Conservation (phyloP, 768 basidiomycete genomes). For the Auriscalpium microsporum region DNA sequence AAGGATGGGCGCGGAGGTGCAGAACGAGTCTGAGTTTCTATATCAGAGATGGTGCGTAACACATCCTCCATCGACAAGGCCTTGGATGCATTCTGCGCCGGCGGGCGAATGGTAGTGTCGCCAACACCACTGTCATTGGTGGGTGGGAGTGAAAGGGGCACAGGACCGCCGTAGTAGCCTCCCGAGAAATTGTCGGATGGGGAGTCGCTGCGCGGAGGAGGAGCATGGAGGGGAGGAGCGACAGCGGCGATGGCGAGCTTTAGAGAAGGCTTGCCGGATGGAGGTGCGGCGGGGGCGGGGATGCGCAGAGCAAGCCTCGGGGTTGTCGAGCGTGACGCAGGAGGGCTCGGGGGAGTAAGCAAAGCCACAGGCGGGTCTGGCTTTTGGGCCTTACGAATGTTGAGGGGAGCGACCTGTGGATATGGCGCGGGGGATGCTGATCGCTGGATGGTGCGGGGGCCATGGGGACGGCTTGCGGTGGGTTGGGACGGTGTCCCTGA, state of each 20-base stretch:
- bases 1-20: slow-evolving; percentile 23
- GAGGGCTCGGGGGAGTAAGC: slow-evolving; percentile 12
- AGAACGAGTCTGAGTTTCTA: slow-evolving; percentile 27
- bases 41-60: slow-evolving; percentile 17
- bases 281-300: slow-evolving; percentile 15
- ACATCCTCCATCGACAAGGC: slow-evolving; percentile 17
- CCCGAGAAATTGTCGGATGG: slow-evolving; percentile 4
- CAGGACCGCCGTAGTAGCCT: slow-evolving; percentile 16
- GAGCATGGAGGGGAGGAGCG: not conserved
- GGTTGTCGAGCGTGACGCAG: slow-evolving; percentile 19
- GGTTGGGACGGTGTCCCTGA: slow-evolving; percentile 18
- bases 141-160: slow-evolving; percentile 10
- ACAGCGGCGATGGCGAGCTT: slow-evolving; percentile 10
- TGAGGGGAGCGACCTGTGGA: slow-evolving; percentile 30
- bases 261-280: slow-evolving; percentile 13
- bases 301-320: slow-evolving; percentile 24
- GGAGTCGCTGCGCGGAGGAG: slow-evolving; percentile 1
- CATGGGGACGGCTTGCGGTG: slow-evolving; percentile 34
- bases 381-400: slow-evolving; percentile 29
- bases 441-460: slow-evolving; percentile 39
- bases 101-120: slow-evolving; percentile 36
- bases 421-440: slow-evolving; percentile 33
- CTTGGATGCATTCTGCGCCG: slow-evolving; percentile 9
- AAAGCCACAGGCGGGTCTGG: slow-evolving; percentile 1
- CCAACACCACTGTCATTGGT: slow-evolving; percentile 26